A percentile compares a stretch with the other conserved stretches of the same genome.
Conservation (phyloP, 1,139 yeast species). For the Blastobotrys buckinghamii region DNA sequence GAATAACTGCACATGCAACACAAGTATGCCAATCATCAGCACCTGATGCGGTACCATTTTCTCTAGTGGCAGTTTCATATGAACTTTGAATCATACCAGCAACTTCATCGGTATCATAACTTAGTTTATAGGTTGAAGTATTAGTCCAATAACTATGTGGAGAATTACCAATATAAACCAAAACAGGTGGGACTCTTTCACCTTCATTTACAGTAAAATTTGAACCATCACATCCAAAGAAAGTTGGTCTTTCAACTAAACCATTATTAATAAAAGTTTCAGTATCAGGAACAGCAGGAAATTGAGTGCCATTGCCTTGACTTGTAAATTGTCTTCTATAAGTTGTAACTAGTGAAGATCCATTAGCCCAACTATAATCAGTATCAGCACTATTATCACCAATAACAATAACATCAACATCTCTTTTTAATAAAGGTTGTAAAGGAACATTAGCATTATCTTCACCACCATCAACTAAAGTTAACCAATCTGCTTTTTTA, state of each 20-base stretch:
- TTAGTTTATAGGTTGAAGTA: constrained; percentile 66
- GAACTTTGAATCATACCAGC: constrained; percentile 69
- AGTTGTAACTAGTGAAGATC: constrained; percentile 57
- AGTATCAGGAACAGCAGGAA: constrained; percentile 66
- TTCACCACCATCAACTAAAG: constrained; percentile 84
- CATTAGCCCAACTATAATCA: constrained; percentile 46
- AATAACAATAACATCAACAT: constrained; percentile 72
- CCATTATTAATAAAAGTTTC: constrained; percentile 48
- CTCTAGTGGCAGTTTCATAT: constrained; percentile 67
- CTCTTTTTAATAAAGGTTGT: constrained; percentile 64
- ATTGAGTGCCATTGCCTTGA: constrained; percentile 64
- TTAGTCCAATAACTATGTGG: constrained; percentile 65
- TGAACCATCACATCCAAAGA: constrained; percentile 78
- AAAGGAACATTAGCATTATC: constrained; percentile 77
- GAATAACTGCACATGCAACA: constrained; percentile 82
- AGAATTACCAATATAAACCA: constrained; percentile 75
- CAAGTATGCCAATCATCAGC: constrained; percentile 62
- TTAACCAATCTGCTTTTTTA: constrained; percentile 42
- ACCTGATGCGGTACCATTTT: constrained; percentile 63
- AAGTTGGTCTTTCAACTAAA: constrained; percentile 48
- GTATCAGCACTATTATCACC: constrained; percentile 89
- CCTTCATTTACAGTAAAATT: constrained; percentile 39
- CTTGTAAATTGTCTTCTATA: constrained; percentile 62
- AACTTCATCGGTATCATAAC: constrained; percentile 57
- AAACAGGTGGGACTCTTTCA: constrained; percentile 54